Base-by-base conservation (phyloP, 768 basidiomycete genomes). In the Psilocybe subaeruginosa region DNA sequence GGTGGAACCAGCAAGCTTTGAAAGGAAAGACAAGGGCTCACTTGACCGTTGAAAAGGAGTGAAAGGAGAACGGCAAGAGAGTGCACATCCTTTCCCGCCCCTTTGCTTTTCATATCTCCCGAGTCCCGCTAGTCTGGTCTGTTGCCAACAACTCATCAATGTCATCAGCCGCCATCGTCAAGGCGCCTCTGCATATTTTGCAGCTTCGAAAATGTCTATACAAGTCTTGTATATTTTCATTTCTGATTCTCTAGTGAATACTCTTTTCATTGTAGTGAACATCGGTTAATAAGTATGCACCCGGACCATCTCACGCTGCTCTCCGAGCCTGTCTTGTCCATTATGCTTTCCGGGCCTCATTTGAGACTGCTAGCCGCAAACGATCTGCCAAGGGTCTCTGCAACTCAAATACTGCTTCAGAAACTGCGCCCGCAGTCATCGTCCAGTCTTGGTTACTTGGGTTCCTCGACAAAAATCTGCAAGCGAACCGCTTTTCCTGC, bases 11-110 rank as follows among this genome's bases (percentile, higher is more conserved):
- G 33, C 47, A 56, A 51, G 51, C 46, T 47, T 30, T 37, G 37
- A 46, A 52, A 58, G 47, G 54, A 48, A 47, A 51, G 57, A 59
- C 43, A 64, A 29, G 47, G 29, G 33, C 41, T 31, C 12, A 54
- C 41, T 37, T 56, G 58, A 59, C 56, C 49, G 45, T n/a, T 43
- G 23, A 56, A 45, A 54, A 8, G 19, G 14, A 30, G 29, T 51
- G 23, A 31, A 31, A 56, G 23, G n/a, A 33, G 33, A 35, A n/a
- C 31, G 51, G 31, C 14, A 27, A 30, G 9, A 51, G 29, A 27
- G 8, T 14, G 11, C 16, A 7, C 49, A 51, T 9, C 5, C 14
- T 16, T 16, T 12, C 14, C 49, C 2, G 30, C 23, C 11, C 3
- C 12, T 31, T 17, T n/a, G n/a, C 29, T 53, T 53, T 53, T 53